These are phyloP conservation scores for Chlorociboria aeruginascens DNA, from an alignment of 495 filamentous ascomycete species.

Conservation along the genomic window DNA sequence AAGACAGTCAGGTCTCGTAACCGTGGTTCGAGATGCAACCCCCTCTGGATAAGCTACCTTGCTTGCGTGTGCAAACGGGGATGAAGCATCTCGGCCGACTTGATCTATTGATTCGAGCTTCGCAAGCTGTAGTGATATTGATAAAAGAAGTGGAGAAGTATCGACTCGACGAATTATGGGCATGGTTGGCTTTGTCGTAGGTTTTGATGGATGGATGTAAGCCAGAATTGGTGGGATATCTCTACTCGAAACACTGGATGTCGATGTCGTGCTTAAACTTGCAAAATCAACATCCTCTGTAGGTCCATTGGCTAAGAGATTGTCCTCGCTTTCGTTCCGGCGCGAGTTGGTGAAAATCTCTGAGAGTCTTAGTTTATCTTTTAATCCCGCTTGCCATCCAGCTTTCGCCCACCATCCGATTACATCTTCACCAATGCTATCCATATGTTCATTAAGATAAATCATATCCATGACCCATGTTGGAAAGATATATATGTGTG, in stretches of 20 bases:
- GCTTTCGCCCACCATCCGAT: slow-evolving; percentile 93
- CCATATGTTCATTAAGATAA: slow-evolving; percentile 60
- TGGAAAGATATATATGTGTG: slow-evolving; percentile 88
- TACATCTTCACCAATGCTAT: slow-evolving; percentile 83
- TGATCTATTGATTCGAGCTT: slow-evolving; percentile 60
- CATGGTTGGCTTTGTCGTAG: slow-evolving; percentile 13
- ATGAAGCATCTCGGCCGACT: slow-evolving; percentile 39
- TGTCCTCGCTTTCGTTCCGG: slow-evolving; percentile 29
- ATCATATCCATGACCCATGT: slow-evolving; percentile 83
- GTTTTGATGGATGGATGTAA: slow-evolving; percentile 51
- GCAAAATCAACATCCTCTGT: slow-evolving; percentile 51
- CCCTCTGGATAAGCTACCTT: slow-evolving; percentile 74
- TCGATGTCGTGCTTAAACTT: slow-evolving; percentile 42
- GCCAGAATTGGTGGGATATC: slow-evolving; percentile 59
- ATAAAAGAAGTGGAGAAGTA: slow-evolving; percentile 66
- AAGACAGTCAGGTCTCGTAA: slow-evolving; percentile 64
- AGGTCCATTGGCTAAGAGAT: slow-evolving; percentile 17
- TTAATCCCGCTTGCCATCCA: slow-evolving; percentile 74
- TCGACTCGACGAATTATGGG: slow-evolving; percentile 79
- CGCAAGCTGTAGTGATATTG: slow-evolving; percentile 74
- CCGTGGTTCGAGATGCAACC: slow-evolving; percentile 61
- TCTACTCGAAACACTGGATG: slow-evolving; percentile 17
- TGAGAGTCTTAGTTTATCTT: slow-evolving; percentile 60
- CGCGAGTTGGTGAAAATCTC: slow-evolving; percentile 39
- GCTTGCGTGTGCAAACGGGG: slow-evolving; percentile 58